phyloP scores from a whole-genome alignment of 106 monocot genomes.

The Dendrobium huoshanense region DNA sequence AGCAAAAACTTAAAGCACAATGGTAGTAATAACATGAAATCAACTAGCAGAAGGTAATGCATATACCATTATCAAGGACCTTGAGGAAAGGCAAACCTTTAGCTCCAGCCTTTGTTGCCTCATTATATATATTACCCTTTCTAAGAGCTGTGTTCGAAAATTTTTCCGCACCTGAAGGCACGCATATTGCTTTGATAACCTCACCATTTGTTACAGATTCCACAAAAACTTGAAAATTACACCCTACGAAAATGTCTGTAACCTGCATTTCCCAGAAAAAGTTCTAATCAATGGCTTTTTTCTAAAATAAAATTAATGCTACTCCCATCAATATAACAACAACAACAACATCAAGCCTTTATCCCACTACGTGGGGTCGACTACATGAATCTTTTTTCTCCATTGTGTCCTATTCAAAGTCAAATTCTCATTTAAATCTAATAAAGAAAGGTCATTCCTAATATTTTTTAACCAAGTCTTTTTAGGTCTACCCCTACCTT shows the following conservation, averaged over 20 bases:
- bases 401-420: no score
- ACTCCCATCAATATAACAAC: not conserved
- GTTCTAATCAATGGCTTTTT: not conserved
- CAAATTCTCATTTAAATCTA: no score
- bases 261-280: slow-evolving; percentile 47
- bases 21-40: slow-evolving; percentile 10
- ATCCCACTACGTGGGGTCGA: no score
- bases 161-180: slow-evolving; percentile 65
- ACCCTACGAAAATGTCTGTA: slow-evolving; percentile 46
- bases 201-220: slow-evolving; percentile 72
- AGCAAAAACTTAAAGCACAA: slow-evolving; percentile 9
- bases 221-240: slow-evolving; percentile 79
- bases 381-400: no score
- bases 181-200: slow-evolving; percentile 75
- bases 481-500: no score
- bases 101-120: slow-evolving; percentile 91
- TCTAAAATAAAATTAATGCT: not conserved
- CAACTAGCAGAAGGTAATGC: not conserved
- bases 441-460: no score
- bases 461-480: no score
- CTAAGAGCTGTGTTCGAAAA: slow-evolving; percentile 94
- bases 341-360: no score
- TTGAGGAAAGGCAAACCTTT: slow-evolving; percentile 97
- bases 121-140: slow-evolving; percentile 81
- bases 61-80: slow-evolving; percentile 73